Conservation (phyloP, 208 protist species). For the Leishmania turanica region DNA sequence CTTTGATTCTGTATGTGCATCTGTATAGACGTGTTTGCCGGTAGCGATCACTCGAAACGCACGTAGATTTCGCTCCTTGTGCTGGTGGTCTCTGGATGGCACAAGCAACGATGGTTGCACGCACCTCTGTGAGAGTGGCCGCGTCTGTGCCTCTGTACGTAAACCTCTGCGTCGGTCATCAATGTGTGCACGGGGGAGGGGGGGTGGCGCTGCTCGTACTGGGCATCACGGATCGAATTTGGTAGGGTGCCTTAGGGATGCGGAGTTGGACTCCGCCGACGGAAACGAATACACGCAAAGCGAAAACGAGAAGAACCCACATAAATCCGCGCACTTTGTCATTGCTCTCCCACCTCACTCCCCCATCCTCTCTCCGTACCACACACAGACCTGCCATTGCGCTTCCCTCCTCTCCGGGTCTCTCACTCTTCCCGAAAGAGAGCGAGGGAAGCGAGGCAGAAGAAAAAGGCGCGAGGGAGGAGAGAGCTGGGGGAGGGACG, state of each 20-base stretch:
- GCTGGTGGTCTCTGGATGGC: neutral
- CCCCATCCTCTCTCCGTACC: neutral
- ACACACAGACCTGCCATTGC: neutral
- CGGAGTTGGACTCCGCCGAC: neutral
- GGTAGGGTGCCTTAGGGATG: neutral
- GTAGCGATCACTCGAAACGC: neutral
- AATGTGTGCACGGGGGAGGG: neutral
- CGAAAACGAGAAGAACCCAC: neutral
- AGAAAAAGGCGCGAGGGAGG: neutral
- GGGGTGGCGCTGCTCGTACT: neutral
- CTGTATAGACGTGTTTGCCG: neutral
- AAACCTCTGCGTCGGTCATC: neutral
- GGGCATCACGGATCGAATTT: neutral
- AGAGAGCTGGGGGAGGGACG: neutral
- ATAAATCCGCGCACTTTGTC: neutral
- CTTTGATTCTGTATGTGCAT: neutral
- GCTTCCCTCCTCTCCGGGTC: neutral
- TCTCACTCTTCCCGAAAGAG: neutral
- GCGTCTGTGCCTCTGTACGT: neutral
- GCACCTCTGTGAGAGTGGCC: neutral
- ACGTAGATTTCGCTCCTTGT: neutral
- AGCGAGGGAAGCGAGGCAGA: neutral
- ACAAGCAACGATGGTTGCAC: neutral
- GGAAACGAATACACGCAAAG: neutral
- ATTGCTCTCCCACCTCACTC: neutral